Base-by-base conservation (phyloP, 1,139 yeast species). In the Yamadazyma aaseri region DNA sequence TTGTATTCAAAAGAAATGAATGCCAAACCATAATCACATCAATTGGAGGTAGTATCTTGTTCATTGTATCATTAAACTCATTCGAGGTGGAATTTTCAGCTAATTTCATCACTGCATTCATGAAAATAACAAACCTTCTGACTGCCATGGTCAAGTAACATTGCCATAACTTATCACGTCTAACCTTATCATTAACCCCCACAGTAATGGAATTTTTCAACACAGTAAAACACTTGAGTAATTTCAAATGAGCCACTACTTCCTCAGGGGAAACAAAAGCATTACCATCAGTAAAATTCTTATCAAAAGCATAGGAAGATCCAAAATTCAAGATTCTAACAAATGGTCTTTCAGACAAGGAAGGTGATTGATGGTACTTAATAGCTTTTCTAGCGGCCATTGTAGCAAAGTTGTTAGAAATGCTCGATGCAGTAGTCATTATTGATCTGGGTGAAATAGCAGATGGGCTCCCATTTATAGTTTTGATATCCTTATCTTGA, bases 11-110 rank as follows among this genome's bases (percentile, higher is more conserved):
- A 13, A 44, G 29, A 30, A 51, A 52, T 23, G 51, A 41, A 42
- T 67, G 71, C 73, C 73, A 67, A 1, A 66, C 65, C 61, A 66
- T 53, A 7, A 65, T 34, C 4, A 66, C 57, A 39, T 64, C 71
- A 28, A 64, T 42, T 1, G 68, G 68, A 3, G 67, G 66, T 26
- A 59, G 35, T 12, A 35, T 20, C 10, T 24, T 28, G 16, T 16
- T 24, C 38, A 36, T 29, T 17, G 27, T 32, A 13, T 31, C 31
- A 5, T 28, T 28, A 16, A 31, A 34, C 9, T 33, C 14, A 13
- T 26, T 25, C 16, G 29, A 17, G 14, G 32, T 24, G 7, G 17
- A 16, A 9, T 13, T 15, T 22, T 15, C 22, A 15, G 29, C 16
- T 7, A 31, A 17, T n/a, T 34, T 27, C 25, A 37, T 41, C 27